Evolutionary conservation across 2,329 filamentous ascomycete species (phyloP).

Genomic region (Sporothrix mexicana): DNA sequence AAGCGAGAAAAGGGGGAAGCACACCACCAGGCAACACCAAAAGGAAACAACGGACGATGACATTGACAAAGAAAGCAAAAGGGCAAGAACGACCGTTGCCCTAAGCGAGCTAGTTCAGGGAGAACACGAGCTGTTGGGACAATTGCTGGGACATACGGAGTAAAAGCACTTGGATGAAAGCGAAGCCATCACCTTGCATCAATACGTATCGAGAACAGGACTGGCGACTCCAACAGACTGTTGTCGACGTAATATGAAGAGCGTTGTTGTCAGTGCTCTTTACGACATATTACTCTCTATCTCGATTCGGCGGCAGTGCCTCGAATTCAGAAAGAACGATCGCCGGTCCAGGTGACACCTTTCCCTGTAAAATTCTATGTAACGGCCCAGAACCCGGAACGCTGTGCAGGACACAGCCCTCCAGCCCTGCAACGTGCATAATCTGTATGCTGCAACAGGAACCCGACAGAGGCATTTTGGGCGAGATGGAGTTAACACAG

Average conservation of each 20-base stretch:
- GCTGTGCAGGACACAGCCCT: conserved; percentile 1
- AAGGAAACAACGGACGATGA: background rate
- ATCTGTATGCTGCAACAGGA: no score
- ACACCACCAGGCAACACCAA: background rate
- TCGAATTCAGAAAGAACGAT: background rate
- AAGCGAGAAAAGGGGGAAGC: background rate
- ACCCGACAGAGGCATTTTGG: no score
- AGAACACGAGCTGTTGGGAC: background rate
- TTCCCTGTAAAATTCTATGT: conserved; percentile 2
- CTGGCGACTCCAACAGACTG: background rate
- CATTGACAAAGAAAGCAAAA: conserved; percentile 9
- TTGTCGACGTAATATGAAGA: background rate
- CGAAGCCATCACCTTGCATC: background rate
- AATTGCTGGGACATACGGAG: background rate
- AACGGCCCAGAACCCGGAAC: no score
- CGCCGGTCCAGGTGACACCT: background rate
- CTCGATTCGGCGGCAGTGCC: background rate
- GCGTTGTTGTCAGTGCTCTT: no score
- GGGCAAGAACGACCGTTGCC: conserved; percentile 4
- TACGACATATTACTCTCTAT: no score
- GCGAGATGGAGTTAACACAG: no score
- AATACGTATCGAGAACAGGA: no score
- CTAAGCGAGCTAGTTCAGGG: conserved; percentile 1
- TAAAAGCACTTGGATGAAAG: background rate
- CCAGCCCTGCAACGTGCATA: background rate